Base-by-base conservation (phyloP, 805 yeast species). In the Pichia ethanolica region DNA sequence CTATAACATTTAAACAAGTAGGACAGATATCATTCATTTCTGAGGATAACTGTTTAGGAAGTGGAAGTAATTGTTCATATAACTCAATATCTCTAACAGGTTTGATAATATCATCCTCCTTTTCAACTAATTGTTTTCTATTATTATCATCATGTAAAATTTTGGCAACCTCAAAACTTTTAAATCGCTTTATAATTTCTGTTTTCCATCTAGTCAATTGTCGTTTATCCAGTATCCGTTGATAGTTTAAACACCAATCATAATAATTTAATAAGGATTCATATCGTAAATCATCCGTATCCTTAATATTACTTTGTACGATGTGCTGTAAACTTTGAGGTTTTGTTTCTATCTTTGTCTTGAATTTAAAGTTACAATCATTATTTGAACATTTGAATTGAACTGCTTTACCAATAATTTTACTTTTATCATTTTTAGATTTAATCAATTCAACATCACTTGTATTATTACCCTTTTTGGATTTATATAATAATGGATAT, bases 321-420 rank as follows among this genome's bases (percentile, higher is more conserved):
- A 70, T 67, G 2, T 60, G 55, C 6, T 51, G 40, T 39, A 77
- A 52, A 7, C 78, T 64, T 44, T 65, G 71, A 1, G 80, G 80
- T 47, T 66, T 72, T 25, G 61, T 58, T 7, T 74, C 64, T 5
- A 67, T 48, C 1, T 64, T 67, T 1, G 79, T 71, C n/a, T 54
- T 48, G 48, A 66, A 75, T 14, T 54, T 48, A 49, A 66, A 75
- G 0, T 11, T 32, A 60, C 68, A 77, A 3, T 49, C 42, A 52
- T 77, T 70, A 44, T 48, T 55, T 4, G 55, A 52, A 57, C 82
- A 77, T 12, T 52, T 54, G 47, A 76, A 73, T 7, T 45, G 47
- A 51, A 75, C 75, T 3, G 61, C 47, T 53, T 73, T 74, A 13
- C 63, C 62, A 20, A 50, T 53, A 13, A 53, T 50, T 28, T 50